phyloP scores from a whole-genome alignment of 129 eudicot species.

The Pulicaria dysenterica region DNA sequence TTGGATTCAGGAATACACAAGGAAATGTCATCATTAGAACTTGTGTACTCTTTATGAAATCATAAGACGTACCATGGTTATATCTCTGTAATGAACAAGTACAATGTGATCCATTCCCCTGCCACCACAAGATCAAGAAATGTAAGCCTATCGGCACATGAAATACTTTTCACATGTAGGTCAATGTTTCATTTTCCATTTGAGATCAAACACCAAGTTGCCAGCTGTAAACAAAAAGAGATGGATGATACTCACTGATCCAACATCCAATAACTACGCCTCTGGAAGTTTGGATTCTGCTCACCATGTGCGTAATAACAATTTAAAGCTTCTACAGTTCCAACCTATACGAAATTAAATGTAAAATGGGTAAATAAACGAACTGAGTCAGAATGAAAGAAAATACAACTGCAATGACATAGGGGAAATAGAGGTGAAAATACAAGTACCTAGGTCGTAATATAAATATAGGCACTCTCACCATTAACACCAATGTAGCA shows the following conservation, averaged over 20 bases:
- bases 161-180: not conserved
- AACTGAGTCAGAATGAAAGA: not conserved
- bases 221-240: conserved; percentile 13
- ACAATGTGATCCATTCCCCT: conserved; percentile 95
- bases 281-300: conserved; percentile 71
- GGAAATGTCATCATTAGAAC: conserved; percentile 10
- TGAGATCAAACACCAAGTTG: not conserved
- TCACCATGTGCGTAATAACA: conserved; percentile 99
- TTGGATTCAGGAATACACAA: not conserved
- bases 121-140: conserved; percentile 31
- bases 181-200: conserved; percentile 1
- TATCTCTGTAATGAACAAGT: conserved; percentile 97
- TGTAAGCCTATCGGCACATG: conserved; percentile 18
- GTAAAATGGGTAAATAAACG: conserved; percentile 17
- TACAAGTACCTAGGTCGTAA: not conserved
- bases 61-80: conserved; percentile 56
- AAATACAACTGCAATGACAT: not conserved
- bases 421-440: not conserved
- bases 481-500: conserved; percentile 2
- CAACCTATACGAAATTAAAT: conserved; percentile 61
- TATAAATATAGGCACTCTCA: not conserved
- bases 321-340: conserved; percentile 85
- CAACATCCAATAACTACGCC: conserved; percentile 99
- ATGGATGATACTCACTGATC: conserved; percentile 71
- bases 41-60: not conserved